Conservation (phyloP, 306 rosid species). For the Canavalia gladiata region DNA sequence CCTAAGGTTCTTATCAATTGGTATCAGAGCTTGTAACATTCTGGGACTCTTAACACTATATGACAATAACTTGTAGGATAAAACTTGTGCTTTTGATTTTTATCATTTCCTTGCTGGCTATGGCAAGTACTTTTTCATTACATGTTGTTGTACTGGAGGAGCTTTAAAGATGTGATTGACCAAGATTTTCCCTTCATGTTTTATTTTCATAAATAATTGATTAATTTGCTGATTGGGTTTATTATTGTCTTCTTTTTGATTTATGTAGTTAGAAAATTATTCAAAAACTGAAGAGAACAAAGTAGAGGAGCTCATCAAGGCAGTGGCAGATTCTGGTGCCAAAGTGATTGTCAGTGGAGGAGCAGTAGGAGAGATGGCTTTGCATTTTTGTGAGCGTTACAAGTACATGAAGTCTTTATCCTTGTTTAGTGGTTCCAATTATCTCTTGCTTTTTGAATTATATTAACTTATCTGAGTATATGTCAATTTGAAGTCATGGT, state of each 20-base stretch:
- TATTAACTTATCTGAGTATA: conserved; percentile 7
- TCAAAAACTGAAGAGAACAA: conserved; percentile 94
- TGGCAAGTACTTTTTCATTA: conserved; percentile 19
- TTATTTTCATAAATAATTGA: not conserved
- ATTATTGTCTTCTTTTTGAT: conserved; percentile 2
- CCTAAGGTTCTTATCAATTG: too few relatives aligned
- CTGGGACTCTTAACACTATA: not conserved
- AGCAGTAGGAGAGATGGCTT: conserved; percentile 97
- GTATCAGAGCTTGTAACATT: too few relatives aligned
- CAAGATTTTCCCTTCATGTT: conserved; percentile 1
- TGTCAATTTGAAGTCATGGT: conserved; percentile 8
- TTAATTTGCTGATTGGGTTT: conserved; percentile 39
- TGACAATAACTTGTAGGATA: conserved; percentile 8
- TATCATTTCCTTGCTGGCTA: not conserved
- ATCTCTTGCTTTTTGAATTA: conserved; percentile 1
- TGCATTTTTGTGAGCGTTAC: conserved; percentile 96
- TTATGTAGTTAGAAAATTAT: conserved; percentile 81
- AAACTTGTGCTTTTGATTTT: not conserved
- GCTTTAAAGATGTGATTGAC: not conserved
- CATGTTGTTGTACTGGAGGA: conserved; percentile 3
- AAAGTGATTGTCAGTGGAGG: conserved; percentile 92
- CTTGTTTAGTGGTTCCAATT: not conserved
- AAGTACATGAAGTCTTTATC: conserved; percentile 60
- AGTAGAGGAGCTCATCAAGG: conserved; percentile 94
- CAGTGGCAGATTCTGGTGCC: conserved; percentile 97